Evolutionary conservation across 2,329 filamentous ascomycete species (phyloP).

Genomic region (Stagonosporopsis rhizophila): DNA sequence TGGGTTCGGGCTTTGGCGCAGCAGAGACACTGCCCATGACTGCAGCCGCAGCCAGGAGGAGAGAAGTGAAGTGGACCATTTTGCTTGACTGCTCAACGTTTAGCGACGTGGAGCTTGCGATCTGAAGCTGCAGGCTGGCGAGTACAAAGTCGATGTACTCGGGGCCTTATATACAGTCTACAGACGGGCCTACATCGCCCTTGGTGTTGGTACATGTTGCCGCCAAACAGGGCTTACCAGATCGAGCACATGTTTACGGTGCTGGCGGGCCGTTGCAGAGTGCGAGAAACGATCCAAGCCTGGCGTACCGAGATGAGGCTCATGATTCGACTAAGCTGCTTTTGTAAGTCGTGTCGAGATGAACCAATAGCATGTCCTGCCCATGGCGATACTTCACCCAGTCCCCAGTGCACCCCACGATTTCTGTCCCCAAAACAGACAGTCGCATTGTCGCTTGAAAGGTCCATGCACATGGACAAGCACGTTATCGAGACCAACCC

Average conservation of each 20-base stretch:
- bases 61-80: constrained; percentile 36
- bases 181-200: neutral
- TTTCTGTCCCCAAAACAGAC: neutral
- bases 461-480: neutral
- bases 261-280: constrained; percentile 15
- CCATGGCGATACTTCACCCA: neutral
- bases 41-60: constrained; percentile 32
- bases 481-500: neutral
- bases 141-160: neutral
- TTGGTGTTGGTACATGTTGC: neutral
- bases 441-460: neutral
- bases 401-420: neutral
- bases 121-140: constrained; percentile 3
- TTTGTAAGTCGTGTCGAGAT: neutral
- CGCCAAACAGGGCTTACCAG: constrained; percentile 4
- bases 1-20: constrained; percentile 24
- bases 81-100: constrained; percentile 7
- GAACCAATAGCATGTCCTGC: neutral
- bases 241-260: constrained; percentile 8
- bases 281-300: constrained; percentile 4
- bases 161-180: constrained; percentile 2
- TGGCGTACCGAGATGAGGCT: constrained; percentile 9
- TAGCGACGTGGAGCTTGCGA: constrained; percentile 1
- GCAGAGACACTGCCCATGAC: constrained; percentile 27
- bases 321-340: neutral